Conservation (phyloP, 768 basidiomycete species). For the Lentinula aciculospora region DNA sequence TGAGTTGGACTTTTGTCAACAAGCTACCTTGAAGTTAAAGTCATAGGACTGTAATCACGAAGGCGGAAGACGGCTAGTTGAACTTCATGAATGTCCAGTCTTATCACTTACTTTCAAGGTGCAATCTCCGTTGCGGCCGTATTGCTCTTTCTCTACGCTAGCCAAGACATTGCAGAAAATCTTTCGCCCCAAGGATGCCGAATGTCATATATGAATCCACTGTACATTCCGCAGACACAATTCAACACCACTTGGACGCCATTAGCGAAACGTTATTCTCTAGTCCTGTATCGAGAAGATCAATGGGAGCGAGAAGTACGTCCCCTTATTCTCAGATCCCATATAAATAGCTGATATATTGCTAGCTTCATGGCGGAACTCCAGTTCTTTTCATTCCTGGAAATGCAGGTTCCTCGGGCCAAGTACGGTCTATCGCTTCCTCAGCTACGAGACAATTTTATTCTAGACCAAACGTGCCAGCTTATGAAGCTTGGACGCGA, state of each 20-base stretch:
- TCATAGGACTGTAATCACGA: no score
- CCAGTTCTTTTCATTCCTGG: slow-evolving; percentile 98
- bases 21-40: no score
- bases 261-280: slow-evolving; percentile 66
- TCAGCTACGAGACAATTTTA: slow-evolving; percentile 83
- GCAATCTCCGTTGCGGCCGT: slow-evolving; percentile 28
- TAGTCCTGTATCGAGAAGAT: slow-evolving; percentile 89
- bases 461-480: slow-evolving; percentile 48
- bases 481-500: slow-evolving; percentile 46
- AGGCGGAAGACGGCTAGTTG: no score
- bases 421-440: slow-evolving; percentile 92
- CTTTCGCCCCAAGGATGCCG: slow-evolving; percentile 89
- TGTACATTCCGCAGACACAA: slow-evolving; percentile 68
- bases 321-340: slow-evolving; percentile 7
- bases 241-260: slow-evolving; percentile 70
- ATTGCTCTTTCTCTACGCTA: slow-evolving; percentile 36
- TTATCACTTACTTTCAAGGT: slow-evolving; percentile 25
- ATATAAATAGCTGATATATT: slow-evolving; percentile 12
- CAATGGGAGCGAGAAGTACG: slow-evolving; percentile 74
- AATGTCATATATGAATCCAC: slow-evolving; percentile 96
- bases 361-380: slow-evolving; percentile 26
- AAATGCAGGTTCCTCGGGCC: slow-evolving; percentile 92
- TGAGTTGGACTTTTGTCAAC: no score
- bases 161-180: slow-evolving; percentile 34
- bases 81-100: slow-evolving; percentile 4